Percentiles rank a stretch among this genome's conserved stretches.
phyloP scores from a whole-genome alignment of 2,329 filamentous ascomycete species.

The Penicillium sp. region DNA sequence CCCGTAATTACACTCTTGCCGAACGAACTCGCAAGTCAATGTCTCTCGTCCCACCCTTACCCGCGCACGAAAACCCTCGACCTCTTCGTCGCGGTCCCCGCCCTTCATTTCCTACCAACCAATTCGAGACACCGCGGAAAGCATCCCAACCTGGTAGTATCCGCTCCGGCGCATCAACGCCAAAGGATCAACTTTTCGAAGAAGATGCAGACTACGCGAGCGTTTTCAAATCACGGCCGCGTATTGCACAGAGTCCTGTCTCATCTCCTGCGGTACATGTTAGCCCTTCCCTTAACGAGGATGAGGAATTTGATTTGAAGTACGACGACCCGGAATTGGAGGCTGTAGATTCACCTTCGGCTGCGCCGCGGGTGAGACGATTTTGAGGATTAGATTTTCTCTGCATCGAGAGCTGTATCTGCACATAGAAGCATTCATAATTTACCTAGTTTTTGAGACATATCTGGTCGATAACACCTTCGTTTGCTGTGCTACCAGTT shows the following conservation, averaged over 20 bases:
- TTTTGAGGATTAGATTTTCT: neutral
- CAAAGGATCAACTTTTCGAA: slow-evolving; percentile 71
- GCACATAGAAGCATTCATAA: neutral
- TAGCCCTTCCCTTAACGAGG: slow-evolving; percentile 29
- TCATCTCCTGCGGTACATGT: slow-evolving; percentile 45
- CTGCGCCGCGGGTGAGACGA: slow-evolving; percentile 17
- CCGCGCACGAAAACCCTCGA: slow-evolving; percentile 21
- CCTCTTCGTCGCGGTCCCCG: slow-evolving; percentile 32
- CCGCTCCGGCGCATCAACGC: slow-evolving; percentile 49
- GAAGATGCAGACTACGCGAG: slow-evolving; percentile 76
- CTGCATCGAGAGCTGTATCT: neutral
- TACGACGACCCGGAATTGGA: slow-evolving; percentile 21
- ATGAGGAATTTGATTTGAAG: slow-evolving; percentile 26
- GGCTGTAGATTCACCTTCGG: slow-evolving; percentile 27
- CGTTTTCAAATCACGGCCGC: slow-evolving; percentile 83
- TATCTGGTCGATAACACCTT: neutral
- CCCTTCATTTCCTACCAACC: slow-evolving; percentile 57
- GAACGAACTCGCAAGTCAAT: slow-evolving; percentile 85
- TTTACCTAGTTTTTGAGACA: neutral
- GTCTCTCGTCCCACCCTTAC: slow-evolving; percentile 59
- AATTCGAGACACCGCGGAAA: slow-evolving; percentile 59
- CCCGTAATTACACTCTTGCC: slow-evolving; percentile 56
- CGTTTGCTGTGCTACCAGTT: too few relatives aligned
- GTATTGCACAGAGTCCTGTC: slow-evolving; percentile 75
- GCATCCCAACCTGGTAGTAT: slow-evolving; percentile 19